These are phyloP conservation scores for Neostapfia colusana DNA, from an alignment of 176 grass and related monocot species.

Conservation along the genomic window DNA sequence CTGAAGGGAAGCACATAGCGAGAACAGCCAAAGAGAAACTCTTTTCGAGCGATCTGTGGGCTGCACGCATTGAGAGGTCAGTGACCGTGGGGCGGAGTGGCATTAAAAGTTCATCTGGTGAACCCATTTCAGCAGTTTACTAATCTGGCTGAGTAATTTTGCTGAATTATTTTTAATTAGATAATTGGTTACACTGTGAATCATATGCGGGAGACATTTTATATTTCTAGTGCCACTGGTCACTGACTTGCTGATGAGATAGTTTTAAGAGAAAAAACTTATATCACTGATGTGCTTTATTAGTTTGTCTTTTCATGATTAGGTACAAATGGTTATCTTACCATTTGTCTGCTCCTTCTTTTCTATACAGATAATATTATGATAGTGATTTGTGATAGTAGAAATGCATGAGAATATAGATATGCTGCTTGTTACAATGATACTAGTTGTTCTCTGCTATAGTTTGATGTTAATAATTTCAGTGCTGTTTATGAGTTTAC, in stretches of 20 bases:
- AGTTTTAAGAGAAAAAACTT: neutral
- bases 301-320: neutral
- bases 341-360: neutral
- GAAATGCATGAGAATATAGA: neutral
- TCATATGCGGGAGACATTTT: neutral
- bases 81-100: neutral
- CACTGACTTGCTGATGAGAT: neutral
- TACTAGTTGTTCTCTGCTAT: neutral
- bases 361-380: neutral
- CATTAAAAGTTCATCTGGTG: neutral
- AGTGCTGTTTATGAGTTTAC: constrained; percentile 3
- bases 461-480: neutral
- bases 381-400: neutral
- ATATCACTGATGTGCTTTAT: neutral
- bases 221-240: neutral
- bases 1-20: constrained; percentile 50
- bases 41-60: constrained; percentile 76
- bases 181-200: neutral
- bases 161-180: neutral
- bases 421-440: neutral
- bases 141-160: neutral
- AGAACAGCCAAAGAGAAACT: constrained; percentile 87
- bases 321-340: neutral
- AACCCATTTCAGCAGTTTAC: neutral
- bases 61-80: constrained; percentile 76